Percentiles rank a stretch among this genome's conserved stretches.
Conservation (phyloP, 768 basidiomycete species). For the Tylopilus felleus region DNA sequence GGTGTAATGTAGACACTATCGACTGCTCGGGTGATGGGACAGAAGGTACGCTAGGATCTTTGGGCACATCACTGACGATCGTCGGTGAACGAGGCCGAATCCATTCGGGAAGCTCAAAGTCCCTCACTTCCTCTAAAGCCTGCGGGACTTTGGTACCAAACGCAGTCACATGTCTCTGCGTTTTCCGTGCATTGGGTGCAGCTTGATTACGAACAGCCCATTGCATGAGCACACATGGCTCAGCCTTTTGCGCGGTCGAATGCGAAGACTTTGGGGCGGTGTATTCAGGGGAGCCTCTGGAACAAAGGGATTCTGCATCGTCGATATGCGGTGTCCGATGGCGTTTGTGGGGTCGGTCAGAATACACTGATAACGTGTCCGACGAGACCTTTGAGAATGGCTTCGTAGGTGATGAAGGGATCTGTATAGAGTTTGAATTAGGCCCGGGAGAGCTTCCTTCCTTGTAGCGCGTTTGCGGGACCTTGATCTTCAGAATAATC, state of each 20-base stretch:
- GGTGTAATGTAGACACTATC: slow-evolving; percentile 13
- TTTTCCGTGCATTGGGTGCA: slow-evolving; percentile 44
- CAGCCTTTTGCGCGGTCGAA: slow-evolving; percentile 16
- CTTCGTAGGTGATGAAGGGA: slow-evolving; percentile 22
- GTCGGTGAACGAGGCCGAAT: slow-evolving; percentile 30
- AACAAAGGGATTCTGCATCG: slow-evolving; percentile 23
- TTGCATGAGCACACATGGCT: slow-evolving; percentile 41
- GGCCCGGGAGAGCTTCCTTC: slow-evolving; percentile 19
- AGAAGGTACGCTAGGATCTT: slow-evolving; percentile 3
- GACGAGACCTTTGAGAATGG: slow-evolving; percentile 30
- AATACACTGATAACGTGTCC: slow-evolving; percentile 26
- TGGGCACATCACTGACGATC: neutral
- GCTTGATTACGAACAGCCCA: slow-evolving; percentile 49
- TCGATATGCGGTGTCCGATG: slow-evolving; percentile 18
- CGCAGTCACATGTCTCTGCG: slow-evolving; percentile 51
- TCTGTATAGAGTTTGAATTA: slow-evolving; percentile 10
- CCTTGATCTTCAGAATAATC: slow-evolving; percentile 35
- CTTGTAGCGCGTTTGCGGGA: slow-evolving; percentile 27
- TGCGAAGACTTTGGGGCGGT: slow-evolving; percentile 6
- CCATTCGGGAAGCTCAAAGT: slow-evolving; percentile 60
- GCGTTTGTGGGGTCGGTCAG: slow-evolving; percentile 32
- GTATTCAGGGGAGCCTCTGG: slow-evolving; percentile 22
- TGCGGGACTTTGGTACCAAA: slow-evolving; percentile 59
- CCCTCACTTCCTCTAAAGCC: slow-evolving; percentile 44
- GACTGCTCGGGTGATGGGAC: neutral